Conservation (phyloP, 345 rosid genomes). For the Populus deltoides region DNA sequence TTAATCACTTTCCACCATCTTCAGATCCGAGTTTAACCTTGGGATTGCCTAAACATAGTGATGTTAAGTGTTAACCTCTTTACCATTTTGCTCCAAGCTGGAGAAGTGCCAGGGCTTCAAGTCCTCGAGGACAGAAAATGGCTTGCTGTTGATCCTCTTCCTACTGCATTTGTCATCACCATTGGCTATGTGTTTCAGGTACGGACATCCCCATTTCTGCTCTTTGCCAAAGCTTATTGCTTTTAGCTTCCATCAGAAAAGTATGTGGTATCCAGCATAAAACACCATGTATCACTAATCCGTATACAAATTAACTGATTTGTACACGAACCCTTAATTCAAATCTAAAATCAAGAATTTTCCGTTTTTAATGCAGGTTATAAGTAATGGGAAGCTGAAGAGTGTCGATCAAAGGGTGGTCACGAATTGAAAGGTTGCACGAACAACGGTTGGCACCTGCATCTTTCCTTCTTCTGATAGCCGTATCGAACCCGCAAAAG, state of each 20-base stretch:
- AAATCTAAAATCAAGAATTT: too few relatives aligned
- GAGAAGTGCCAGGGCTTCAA: constrained; percentile 35
- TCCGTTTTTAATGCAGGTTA: constrained; percentile 5
- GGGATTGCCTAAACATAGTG: constrained; percentile 33
- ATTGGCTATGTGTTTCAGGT: constrained; percentile 23
- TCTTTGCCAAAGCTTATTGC: not conserved
- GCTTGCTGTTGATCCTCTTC: constrained; percentile 34
- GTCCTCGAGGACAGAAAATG: constrained; percentile 33
- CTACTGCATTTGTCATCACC: constrained; percentile 32
- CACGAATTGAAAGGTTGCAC: constrained; percentile 4
- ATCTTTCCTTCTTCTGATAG: constrained; percentile 15
- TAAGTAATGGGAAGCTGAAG: constrained; percentile 24
- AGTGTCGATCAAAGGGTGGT: constrained; percentile 24
- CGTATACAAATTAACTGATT: too few relatives aligned
- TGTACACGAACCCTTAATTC: too few relatives aligned
- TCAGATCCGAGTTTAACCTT: constrained; percentile 39
- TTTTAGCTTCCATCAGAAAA: too few relatives aligned
- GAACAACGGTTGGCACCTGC: constrained; percentile 22
- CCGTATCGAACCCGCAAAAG: constrained; percentile 14
- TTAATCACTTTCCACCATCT: constrained; percentile 36
- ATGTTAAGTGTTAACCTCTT: constrained; percentile 29
- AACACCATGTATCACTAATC: too few relatives aligned
- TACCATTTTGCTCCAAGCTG: constrained; percentile 31
- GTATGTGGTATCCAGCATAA: too few relatives aligned
- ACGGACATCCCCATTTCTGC: not conserved